Percentiles rank a stretch among this genome's conserved stretches.
Evolutionary conservation across 1,139 yeast genomes (phyloP).

Genomic region (Nakaseomyces kungkrabaensis): DNA sequence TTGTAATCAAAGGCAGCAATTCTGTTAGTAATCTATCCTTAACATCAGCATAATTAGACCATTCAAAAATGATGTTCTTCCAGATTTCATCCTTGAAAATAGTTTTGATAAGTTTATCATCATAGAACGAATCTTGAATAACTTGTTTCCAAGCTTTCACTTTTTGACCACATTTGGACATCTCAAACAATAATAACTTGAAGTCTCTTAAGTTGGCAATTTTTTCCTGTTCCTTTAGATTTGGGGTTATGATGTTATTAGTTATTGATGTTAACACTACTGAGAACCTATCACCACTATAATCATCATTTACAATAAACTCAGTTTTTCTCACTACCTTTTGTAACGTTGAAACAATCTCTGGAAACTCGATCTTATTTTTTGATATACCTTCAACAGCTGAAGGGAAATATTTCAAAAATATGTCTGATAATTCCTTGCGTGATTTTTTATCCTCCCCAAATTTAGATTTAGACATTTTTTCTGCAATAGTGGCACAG

Average conservation of each 20-base stretch:
- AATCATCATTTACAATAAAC: slow-evolving; percentile 37
- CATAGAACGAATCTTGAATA: slow-evolving; percentile 45
- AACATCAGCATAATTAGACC: slow-evolving; percentile 27
- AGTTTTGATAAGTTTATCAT: slow-evolving; percentile 25
- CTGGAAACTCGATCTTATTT: slow-evolving; percentile 7
- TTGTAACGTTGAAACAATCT: slow-evolving; percentile 9
- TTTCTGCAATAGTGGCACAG: slow-evolving; percentile 42
- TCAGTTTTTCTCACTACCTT: slow-evolving; percentile 36
- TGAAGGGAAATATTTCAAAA: slow-evolving; percentile 43
- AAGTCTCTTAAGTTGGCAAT: slow-evolving; percentile 11
- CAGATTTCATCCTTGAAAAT: slow-evolving; percentile 14
- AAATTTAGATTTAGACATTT: slow-evolving; percentile 47
- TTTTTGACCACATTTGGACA: slow-evolving; percentile 30
- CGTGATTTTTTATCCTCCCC: slow-evolving; percentile 52
- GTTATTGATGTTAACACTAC: slow-evolving; percentile 38
- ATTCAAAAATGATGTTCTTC: slow-evolving; percentile 20
- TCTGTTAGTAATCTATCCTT: slow-evolving; percentile 38
- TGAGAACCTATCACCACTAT: slow-evolving; percentile 39
- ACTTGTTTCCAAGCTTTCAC: slow-evolving; percentile 44
- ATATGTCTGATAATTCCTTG: slow-evolving; percentile 60
- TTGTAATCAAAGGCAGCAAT: slow-evolving; percentile 17
- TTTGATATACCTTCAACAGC: slow-evolving; percentile 26
- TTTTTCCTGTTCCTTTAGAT: slow-evolving; percentile 33
- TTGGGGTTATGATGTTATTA: slow-evolving; percentile 37
- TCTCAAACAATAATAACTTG: slow-evolving; percentile 26